A percentile compares a stretch with the other conserved stretches of the same genome.
These are phyloP conservation scores for Brassica napus DNA, from an alignment of 345 rosid species.

Conservation along the genomic window DNA sequence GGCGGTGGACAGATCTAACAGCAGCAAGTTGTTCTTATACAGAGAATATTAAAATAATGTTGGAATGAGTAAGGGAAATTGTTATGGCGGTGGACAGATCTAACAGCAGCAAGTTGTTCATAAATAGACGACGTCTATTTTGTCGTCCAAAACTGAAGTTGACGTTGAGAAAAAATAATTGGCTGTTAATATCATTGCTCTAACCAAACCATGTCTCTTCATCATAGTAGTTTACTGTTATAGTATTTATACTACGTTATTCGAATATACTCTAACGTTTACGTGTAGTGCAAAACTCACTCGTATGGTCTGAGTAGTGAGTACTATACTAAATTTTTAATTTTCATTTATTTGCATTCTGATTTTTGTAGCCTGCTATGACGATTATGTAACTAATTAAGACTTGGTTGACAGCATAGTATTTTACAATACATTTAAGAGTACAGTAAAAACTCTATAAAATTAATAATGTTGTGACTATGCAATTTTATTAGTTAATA, in stretches of 20 bases:
- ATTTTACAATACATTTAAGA: too few relatives aligned
- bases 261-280: not conserved
- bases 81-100: not conserved
- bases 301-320: not conserved
- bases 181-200: not conserved
- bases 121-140: not conserved
- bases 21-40: not conserved
- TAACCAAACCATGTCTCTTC: not conserved
- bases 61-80: not conserved
- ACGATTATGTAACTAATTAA: not conserved
- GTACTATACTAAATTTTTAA: not conserved
- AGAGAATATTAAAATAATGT: not conserved
- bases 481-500: too few relatives aligned
- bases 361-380: not conserved
- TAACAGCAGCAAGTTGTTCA: not conserved
- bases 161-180: not conserved
- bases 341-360: not conserved
- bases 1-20: not conserved
- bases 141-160: not conserved
- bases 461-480: too few relatives aligned
- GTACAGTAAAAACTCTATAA: too few relatives aligned
- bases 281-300: not conserved
- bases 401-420: not conserved
- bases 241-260: not conserved
- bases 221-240: too few relatives aligned